A percentile compares a stretch with the other conserved stretches of the same genome.
These are phyloP conservation scores for Xylaria sp. DNA, from an alignment of 2,329 filamentous ascomycete species.

Conservation along the genomic window DNA sequence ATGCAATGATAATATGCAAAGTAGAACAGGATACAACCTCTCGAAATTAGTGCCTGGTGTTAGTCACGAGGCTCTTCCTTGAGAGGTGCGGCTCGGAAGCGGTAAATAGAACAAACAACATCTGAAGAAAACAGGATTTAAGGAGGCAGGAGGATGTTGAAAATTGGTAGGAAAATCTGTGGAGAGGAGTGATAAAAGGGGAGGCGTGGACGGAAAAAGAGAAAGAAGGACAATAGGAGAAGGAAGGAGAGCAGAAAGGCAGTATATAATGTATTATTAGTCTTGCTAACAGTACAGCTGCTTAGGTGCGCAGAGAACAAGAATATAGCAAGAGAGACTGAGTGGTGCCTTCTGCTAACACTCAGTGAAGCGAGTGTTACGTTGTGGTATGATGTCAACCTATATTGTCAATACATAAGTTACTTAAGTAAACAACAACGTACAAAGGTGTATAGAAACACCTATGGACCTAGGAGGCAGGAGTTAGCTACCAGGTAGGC, in stretches of 20 bases:
- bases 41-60: not conserved
- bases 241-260: not conserved
- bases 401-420: not conserved
- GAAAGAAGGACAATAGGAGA: not conserved
- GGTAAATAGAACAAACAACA: not conserved
- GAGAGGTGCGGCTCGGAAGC: not conserved
- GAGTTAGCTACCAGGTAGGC: not conserved
- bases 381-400: no score
- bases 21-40: not conserved
- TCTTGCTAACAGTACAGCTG: not conserved
- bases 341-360: slow-evolving; percentile 1
- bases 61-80: not conserved
- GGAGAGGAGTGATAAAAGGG: not conserved
- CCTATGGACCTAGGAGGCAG: not conserved
- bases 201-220: not conserved
- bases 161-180: not conserved
- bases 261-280: not conserved
- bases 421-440: not conserved
- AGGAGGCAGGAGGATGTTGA: not conserved
- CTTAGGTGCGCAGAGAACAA: not conserved
- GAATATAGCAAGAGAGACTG: not conserved
- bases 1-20: not conserved
- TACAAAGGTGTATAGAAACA: not conserved
- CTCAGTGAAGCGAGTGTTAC: not conserved
- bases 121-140: not conserved